Evolutionary conservation across 2,329 filamentous ascomycete species (phyloP).

Genomic region (Plectosphaerella cucumerina): DNA sequence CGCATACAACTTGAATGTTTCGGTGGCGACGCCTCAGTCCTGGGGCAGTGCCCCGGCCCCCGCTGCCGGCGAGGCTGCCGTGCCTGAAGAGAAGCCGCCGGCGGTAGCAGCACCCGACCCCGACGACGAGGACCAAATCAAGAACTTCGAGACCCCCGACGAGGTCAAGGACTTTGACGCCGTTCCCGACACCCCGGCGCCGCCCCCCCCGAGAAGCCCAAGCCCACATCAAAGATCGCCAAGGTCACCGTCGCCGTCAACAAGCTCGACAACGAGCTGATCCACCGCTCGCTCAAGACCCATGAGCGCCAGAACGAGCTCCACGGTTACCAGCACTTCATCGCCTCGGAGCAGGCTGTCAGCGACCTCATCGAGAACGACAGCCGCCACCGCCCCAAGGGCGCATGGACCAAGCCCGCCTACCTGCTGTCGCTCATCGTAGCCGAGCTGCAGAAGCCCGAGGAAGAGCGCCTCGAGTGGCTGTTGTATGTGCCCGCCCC

Average conservation of each 20-base stretch:
- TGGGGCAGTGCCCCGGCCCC: background rate
- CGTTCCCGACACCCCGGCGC: too few species aligned
- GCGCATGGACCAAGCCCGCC: slow-evolving; percentile 32
- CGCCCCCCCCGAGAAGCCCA: background rate
- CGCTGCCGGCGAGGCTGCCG: too few species aligned
- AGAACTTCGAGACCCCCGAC: too few species aligned
- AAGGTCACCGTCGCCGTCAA: slow-evolving; percentile 4
- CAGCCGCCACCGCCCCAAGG: slow-evolving; percentile 11
- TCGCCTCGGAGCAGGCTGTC: slow-evolving; percentile 24
- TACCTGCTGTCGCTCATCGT: slow-evolving; percentile 31
- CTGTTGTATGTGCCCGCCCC: slow-evolving; percentile 19
- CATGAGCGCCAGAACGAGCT: slow-evolving; percentile 28
- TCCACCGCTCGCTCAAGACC: slow-evolving; percentile 21
- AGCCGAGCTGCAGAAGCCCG: slow-evolving; percentile 32
- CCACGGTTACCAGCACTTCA: slow-evolving; percentile 29
- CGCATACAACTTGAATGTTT: background rate
- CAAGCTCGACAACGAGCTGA: slow-evolving; percentile 3
- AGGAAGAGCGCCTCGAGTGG: slow-evolving; percentile 31
- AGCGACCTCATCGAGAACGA: slow-evolving; percentile 22
- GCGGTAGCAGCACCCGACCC: background rate
- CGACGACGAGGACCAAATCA: too few species aligned
- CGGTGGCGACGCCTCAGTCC: background rate
- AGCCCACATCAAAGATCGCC: background rate
- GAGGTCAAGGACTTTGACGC: too few species aligned
- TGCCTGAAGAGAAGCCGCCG: background rate